Base-by-base conservation (phyloP, 345 rosid genomes). In the Eutrema japonicum region DNA sequence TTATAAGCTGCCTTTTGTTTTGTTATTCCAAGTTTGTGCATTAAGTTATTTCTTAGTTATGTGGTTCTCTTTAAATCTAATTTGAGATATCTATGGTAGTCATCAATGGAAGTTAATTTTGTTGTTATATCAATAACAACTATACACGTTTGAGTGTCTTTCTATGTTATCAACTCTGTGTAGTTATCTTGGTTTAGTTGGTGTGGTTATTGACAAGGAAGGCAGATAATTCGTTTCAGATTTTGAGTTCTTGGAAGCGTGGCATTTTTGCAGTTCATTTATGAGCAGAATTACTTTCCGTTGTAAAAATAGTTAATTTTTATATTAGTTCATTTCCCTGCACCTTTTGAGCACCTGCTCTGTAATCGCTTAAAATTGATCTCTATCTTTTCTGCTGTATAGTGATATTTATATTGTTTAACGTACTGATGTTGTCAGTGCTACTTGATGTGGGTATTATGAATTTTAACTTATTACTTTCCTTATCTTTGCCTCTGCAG, bases 401-500 rank as follows among this genome's bases (percentile, higher is more conserved):
- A 51, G 52, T 35, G 71, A 47, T 53, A 30, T 50, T 14, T 64
- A 13, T 48, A 35, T 47, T 70, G 46, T 47, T 26, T 40, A 50
- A 37, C 27, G 37, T 38, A 66, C 66, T 47, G 42, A 36, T 57
- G 10, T 66, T 38, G n/a, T 35, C 14, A 10, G 22, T 42, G 35
- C 12, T 64, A 46, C 40, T 45, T 46, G 55, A 5, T 54, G 54
- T 3, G 27, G 16, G 9, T 32, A 64, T 10, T 54, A 36, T 41
- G 41, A 54, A 35, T 43, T 26, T 10, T 45, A 48, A 40, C 48
- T 60, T 38, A 58, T 38, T 26, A 30, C 32, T 29, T 62, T 62
- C 63, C n/a, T 29, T 62, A 38, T 59, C 12, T 62, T 54, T 61
- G 9, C 70, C 4, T 37, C 7, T 79, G 71, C 77, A 94, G 98